phyloP scores from a whole-genome alignment of 2,329 filamentous ascomycete genomes.

The Fusarium stilboides region DNA sequence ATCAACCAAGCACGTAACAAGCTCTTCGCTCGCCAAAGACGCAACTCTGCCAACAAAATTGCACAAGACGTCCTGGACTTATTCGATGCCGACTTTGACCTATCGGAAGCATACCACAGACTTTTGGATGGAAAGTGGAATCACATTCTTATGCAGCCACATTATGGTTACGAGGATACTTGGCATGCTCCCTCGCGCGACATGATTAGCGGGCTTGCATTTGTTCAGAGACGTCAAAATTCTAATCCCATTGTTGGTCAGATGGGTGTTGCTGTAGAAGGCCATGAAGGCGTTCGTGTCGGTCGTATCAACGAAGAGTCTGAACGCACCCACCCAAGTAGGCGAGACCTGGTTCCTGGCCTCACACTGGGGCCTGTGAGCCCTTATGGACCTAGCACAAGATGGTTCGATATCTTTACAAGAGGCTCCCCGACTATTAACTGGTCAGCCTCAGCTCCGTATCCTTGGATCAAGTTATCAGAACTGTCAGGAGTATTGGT shows the following conservation, averaged over 20 bases:
- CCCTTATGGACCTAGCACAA: constrained; percentile 68
- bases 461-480: constrained; percentile 67
- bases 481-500: constrained; percentile 65
- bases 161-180: constrained; percentile 67
- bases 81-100: constrained; percentile 66
- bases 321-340: constrained; percentile 62
- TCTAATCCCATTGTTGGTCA: constrained; percentile 70
- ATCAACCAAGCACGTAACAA: constrained; percentile 63
- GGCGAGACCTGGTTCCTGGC: constrained; percentile 68
- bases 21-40: constrained; percentile 66
- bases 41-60: constrained; percentile 67
- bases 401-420: constrained; percentile 76
- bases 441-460: constrained; percentile 65
- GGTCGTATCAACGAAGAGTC: constrained; percentile 66
- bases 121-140: constrained; percentile 70
- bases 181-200: constrained; percentile 71
- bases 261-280: constrained; percentile 76
- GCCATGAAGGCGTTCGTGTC: constrained; percentile 70
- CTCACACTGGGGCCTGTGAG: constrained; percentile 71
- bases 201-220: constrained; percentile 67
- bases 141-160: constrained; percentile 66
- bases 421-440: constrained; percentile 68
- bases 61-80: constrained; percentile 62
- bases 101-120: constrained; percentile 66
- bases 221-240: constrained; percentile 65